Conservation (phyloP, 345 rosid species). For the Leavenworthia alabamica region DNA sequence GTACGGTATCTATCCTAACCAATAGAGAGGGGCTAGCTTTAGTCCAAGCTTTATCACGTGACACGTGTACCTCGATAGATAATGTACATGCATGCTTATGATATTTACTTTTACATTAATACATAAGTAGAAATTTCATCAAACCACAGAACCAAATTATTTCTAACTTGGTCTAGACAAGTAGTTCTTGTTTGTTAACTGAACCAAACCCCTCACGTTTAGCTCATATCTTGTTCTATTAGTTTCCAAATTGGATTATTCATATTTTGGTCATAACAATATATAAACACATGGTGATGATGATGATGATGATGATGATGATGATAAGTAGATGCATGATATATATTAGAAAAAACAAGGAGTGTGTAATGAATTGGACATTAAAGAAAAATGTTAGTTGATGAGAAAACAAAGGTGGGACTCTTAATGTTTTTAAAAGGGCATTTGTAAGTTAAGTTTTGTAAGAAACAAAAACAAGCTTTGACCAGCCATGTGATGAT, state of each 20-base stretch:
- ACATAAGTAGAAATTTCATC: not conserved
- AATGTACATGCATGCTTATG: not conserved
- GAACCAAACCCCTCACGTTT: too few species aligned
- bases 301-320: too few species aligned
- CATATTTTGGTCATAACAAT: too few species aligned
- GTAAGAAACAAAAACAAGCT: constrained; percentile 10
- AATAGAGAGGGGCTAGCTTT: constrained; percentile 12
- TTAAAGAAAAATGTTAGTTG: constrained; percentile 24
- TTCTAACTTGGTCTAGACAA: not conserved
- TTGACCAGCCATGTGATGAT: constrained; percentile 34
- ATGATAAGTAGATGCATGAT: constrained; percentile 22
- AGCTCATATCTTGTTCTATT: not conserved
- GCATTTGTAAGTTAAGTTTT: constrained; percentile 13
- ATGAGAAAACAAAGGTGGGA: constrained; percentile 31
- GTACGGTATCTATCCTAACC: constrained; percentile 25
- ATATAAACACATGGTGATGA: too few species aligned
- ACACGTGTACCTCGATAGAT: constrained; percentile 11
- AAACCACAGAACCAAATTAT: not conserved
- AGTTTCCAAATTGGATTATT: too few species aligned
- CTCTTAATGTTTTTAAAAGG: constrained; percentile 24
- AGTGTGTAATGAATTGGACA: constrained; percentile 30
- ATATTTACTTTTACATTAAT: not conserved
- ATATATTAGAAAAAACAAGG: constrained; percentile 23
- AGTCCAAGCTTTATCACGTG: constrained; percentile 21
- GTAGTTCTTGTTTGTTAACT: too few species aligned